Conservation (phyloP, 805 yeast genomes). For the Clavispora asparagi region DNA sequence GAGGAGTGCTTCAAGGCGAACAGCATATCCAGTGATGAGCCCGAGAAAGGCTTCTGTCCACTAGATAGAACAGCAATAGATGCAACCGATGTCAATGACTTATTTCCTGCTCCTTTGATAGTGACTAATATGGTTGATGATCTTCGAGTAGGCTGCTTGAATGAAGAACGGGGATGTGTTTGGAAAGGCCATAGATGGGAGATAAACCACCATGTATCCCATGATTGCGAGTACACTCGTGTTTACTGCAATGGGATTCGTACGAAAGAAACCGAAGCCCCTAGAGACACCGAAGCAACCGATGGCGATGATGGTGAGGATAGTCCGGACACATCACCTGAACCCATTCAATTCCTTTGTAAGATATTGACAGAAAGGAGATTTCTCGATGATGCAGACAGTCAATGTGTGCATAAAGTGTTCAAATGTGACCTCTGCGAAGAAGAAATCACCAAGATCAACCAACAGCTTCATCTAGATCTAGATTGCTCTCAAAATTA, state of each 20-base stretch:
- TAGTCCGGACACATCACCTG: neutral
- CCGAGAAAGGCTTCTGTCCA: conserved; percentile 40
- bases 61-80: conserved; percentile 52
- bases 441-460: conserved; percentile 20
- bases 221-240: conserved; percentile 33
- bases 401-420: conserved; percentile 35
- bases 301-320: no score
- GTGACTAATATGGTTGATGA: conserved; percentile 59
- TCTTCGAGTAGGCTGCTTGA: conserved; percentile 51
- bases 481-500: conserved; percentile 37
- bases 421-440: conserved; percentile 36
- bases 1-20: conserved; percentile 39
- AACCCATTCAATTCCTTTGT: conserved; percentile 8
- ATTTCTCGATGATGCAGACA: conserved; percentile 8
- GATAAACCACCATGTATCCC: conserved; percentile 42
- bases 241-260: conserved; percentile 26
- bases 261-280: conserved; percentile 1
- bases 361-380: conserved; percentile 17
- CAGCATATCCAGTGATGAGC: conserved; percentile 6
- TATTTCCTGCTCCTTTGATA: conserved; percentile 52
- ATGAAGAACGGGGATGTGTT: conserved; percentile 47
- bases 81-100: conserved; percentile 17
- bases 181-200: conserved; percentile 59
- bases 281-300: neutral
- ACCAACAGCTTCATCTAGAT: conserved; percentile 30